Evolutionary conservation across 148 eudicot species (phyloP).

Genomic region (Dianthus caryophyllus): DNA sequence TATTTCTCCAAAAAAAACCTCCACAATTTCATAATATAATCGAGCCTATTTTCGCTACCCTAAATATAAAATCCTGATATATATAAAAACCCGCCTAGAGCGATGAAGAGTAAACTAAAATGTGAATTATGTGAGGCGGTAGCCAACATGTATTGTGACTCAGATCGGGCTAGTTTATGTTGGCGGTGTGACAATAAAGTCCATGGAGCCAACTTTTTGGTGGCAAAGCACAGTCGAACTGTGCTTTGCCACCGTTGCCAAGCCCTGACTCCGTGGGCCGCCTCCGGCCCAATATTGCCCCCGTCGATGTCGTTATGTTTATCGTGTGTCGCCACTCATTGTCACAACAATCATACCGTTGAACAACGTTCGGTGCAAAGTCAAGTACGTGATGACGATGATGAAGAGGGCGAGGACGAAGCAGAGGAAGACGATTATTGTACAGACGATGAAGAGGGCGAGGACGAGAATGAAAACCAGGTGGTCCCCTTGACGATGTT

Average conservation of each 20-base stretch:
- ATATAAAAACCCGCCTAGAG: no score
- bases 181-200: slow-evolving; percentile 43
- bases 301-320: slow-evolving; percentile 21
- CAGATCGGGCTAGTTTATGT: slow-evolving; percentile 39
- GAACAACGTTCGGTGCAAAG: slow-evolving; percentile 4
- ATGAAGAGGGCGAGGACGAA: no score
- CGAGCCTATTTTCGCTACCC: no score
- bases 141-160: slow-evolving; percentile 37
- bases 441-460: not conserved
- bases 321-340: slow-evolving; percentile 9
- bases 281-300: slow-evolving; percentile 33
- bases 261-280: slow-evolving; percentile 41
- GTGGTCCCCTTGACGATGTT: slow-evolving; percentile 33
- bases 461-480: slow-evolving; percentile 21
- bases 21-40: no score
- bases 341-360: not conserved
- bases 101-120: no score
- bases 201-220: slow-evolving; percentile 46
- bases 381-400: no score
- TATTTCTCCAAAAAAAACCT: no score
- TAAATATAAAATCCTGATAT: no score
- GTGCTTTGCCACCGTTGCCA: slow-evolving; percentile 42
- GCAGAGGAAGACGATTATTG: no score
- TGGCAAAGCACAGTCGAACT: slow-evolving; percentile 31
- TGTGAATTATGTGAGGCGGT: slow-evolving; percentile 34